Percentiles rank a stretch among this genome's conserved stretches.
These are phyloP conservation scores for Uromyces viciae-fabae DNA, from an alignment of 1,284 basidiomycete genomes.

Conservation along the genomic window DNA sequence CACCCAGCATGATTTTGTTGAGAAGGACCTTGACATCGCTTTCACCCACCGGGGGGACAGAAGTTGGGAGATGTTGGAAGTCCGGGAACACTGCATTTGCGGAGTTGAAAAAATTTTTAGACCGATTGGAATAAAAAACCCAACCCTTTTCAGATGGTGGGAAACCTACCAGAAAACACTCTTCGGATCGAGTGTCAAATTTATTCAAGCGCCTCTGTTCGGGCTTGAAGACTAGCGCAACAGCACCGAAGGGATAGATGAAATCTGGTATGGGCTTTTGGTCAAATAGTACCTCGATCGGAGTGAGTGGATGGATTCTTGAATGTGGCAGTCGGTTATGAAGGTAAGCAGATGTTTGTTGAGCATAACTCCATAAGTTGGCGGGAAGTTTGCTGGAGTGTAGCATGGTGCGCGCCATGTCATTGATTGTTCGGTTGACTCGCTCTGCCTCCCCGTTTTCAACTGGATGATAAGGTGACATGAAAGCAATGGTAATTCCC, in stretches of 20 bases:
- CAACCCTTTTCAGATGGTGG: neutral
- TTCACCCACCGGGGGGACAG: neutral
- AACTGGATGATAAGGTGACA: neutral
- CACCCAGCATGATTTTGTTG: neutral
- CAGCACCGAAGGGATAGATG: neutral
- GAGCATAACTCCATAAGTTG: neutral
- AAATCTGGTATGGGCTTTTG: neutral
- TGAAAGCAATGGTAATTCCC: neutral
- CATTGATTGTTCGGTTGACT: constrained; percentile 16
- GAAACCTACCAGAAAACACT: neutral
- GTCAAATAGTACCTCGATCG: neutral
- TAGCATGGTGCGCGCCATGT: constrained; percentile 7
- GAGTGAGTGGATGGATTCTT: neutral
- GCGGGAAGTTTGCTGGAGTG: neutral
- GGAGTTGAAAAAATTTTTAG: neutral
- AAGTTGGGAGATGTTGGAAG: neutral
- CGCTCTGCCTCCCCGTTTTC: constrained; percentile 15
- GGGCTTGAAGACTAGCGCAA: neutral
- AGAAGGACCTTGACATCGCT: neutral
- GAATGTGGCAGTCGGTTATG: constrained; percentile 8
- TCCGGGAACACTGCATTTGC: neutral
- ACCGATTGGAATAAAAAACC: neutral
- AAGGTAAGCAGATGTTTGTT: neutral
- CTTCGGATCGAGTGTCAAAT: neutral
- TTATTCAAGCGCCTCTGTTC: neutral